Conservation (phyloP, 768 basidiomycete species). For the Hericium rajendrae region DNA sequence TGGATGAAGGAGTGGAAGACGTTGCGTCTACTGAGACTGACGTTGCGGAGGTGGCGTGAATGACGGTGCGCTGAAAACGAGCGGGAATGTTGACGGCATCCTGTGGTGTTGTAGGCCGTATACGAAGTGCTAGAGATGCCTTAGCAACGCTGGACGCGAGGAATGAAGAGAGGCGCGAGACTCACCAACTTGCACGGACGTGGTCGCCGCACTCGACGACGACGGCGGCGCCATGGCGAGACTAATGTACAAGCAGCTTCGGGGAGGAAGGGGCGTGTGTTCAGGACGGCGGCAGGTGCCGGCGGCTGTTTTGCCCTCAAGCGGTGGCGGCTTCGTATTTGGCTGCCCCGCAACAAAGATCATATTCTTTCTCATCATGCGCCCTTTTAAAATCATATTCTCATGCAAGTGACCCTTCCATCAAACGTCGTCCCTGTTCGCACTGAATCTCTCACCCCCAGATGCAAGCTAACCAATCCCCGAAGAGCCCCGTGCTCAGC, state of each 20-base stretch:
- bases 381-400: too few relatives aligned
- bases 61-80: conserved; percentile 86
- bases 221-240: conserved; percentile 65
- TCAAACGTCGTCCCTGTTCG: too few relatives aligned
- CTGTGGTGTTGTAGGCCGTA: conserved; percentile 78
- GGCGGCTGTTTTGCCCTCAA: not conserved
- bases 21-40: conserved; percentile 78
- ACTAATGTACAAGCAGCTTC: conserved; percentile 4
- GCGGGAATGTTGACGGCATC: conserved; percentile 82
- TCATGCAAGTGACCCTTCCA: too few relatives aligned
- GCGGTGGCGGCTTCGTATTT: not conserved
- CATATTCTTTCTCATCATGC: too few relatives aligned
- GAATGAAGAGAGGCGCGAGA: conserved; percentile 15
- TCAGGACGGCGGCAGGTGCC: not conserved
- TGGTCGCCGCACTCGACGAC: conserved; percentile 52
- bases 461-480: too few relatives aligned
- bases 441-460: too few relatives aligned
- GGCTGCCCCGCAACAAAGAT: too few relatives aligned
- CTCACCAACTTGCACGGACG: conserved; percentile 92
- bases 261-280: not conserved
- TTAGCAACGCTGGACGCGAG: conserved; percentile 12
- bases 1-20: conserved; percentile 37
- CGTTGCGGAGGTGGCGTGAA: conserved; percentile 66
- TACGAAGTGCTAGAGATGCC: conserved; percentile 60
- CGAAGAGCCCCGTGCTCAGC: too few relatives aligned